These are phyloP conservation scores for Juglanconis juglandina DNA, from an alignment of 2,329 filamentous ascomycete species.

Conservation along the genomic window DNA sequence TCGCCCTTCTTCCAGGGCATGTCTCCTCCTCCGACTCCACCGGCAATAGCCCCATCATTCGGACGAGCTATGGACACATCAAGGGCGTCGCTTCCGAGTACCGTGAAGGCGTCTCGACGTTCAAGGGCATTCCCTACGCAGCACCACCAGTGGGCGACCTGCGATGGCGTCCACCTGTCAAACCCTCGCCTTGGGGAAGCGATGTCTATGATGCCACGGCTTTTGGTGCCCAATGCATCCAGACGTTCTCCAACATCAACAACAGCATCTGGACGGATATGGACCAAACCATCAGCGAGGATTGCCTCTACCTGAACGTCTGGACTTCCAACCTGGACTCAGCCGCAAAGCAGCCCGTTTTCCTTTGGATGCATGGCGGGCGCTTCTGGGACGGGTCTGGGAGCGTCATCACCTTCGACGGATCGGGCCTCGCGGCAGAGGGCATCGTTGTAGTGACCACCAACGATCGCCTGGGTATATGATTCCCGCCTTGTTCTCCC, in stretches of 20 bases:
- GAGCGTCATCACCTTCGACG: conserved; percentile 46
- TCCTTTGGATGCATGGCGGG: conserved; percentile 42
- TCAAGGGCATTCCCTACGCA: conserved; percentile 63
- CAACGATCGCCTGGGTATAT: conserved; percentile 68
- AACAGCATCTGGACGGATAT: conserved; percentile 23
- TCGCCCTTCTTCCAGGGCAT: not conserved
- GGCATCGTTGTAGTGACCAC: conserved; percentile 67
- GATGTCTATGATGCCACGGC: conserved; percentile 48
- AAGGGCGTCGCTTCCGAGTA: not conserved
- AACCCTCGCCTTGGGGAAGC: conserved; percentile 46
- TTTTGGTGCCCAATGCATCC: conserved; percentile 30
- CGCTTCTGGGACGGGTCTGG: conserved; percentile 44
- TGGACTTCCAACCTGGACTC: conserved; percentile 36
- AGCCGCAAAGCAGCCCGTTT: conserved; percentile 35
- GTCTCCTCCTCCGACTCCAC: not conserved
- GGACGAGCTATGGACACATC: conserved; percentile 2
- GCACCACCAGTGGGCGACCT: conserved; percentile 61
- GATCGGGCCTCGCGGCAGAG: conserved; percentile 53
- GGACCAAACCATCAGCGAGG: conserved; percentile 41
- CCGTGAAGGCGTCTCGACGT: not conserved
- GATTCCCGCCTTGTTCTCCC: too few species aligned
- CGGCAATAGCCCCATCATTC: not conserved
- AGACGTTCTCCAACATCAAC: conserved; percentile 21
- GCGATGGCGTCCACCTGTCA: conserved; percentile 61
- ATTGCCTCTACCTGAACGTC: conserved; percentile 67